phyloP scores from a whole-genome alignment of 805 yeast species.

The Yamadazyma endophytica region DNA sequence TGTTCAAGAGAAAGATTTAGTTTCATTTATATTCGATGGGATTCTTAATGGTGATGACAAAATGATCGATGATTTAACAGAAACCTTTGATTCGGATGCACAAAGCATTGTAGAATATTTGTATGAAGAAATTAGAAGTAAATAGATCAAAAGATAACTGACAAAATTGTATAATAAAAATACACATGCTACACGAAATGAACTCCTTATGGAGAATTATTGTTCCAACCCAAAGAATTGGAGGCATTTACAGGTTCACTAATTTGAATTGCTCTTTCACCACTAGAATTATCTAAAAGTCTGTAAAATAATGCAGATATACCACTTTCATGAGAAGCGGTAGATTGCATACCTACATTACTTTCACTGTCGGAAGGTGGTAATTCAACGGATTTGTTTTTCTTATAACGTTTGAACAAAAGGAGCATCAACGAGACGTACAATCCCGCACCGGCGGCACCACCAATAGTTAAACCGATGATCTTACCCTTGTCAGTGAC shows the following conservation, averaged over 20 bases:
- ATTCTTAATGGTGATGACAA: conserved; percentile 26
- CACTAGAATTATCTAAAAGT: conserved; percentile 10
- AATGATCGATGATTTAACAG: conserved; percentile 44
- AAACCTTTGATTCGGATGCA: conserved; percentile 50
- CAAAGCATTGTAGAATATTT: conserved; percentile 36
- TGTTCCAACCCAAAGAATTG: conserved; percentile 68
- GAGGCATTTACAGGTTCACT: conserved; percentile 68
- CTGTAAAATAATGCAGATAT: conserved; percentile 26
- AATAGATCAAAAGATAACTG: not conserved
- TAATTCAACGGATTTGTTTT: conserved; percentile 34
- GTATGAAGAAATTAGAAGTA: conserved; percentile 19
- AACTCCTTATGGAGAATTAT: conserved; percentile 1
- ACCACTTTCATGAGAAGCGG: conserved; percentile 17
- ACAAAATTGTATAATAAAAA: not conserved
- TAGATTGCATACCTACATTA: conserved; percentile 21
- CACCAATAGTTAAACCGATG: conserved; percentile 80
- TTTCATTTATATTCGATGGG: conserved; percentile 38
- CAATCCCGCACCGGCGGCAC: conserved; percentile 69
- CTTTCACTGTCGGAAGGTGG: conserved; percentile 40
- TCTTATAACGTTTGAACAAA: conserved; percentile 48
- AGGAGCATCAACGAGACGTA: conserved; percentile 61
- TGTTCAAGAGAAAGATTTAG: conserved; percentile 47
- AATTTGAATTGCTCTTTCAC: conserved; percentile 30
- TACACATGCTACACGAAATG: conserved; percentile 5
- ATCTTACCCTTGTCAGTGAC: conserved; percentile 38